These are phyloP conservation scores for Phytophthora tubulina DNA, from an alignment of 352 stramenopile genomes.

Conservation along the genomic window DNA sequence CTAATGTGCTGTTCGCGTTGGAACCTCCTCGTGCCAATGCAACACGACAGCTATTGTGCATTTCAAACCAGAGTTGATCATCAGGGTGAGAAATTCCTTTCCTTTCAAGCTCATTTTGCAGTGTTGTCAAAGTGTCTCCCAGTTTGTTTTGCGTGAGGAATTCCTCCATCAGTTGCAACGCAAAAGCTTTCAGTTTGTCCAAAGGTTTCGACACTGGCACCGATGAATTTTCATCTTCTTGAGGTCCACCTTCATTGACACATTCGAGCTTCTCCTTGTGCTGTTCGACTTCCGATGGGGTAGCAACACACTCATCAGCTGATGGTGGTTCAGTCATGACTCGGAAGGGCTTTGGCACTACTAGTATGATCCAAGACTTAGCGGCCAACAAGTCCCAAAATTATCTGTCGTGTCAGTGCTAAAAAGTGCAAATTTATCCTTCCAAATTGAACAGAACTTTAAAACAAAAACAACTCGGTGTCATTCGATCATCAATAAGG, in stretches of 20 bases:
- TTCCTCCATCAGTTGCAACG: conserved; percentile 67
- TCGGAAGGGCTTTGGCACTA: not conserved
- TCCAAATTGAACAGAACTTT: not conserved
- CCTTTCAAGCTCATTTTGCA: conserved; percentile 56
- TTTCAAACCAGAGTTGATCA: conserved; percentile 65
- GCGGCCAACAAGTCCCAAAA: conserved; percentile 4
- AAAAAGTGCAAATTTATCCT: not conserved
- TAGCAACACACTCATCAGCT: conserved; percentile 1
- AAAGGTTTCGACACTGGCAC: conserved; percentile 7
- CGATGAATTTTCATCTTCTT: conserved; percentile 1
- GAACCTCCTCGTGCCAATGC: conserved; percentile 40
- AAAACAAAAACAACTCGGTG: not conserved
- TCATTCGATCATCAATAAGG: conserved; percentile 43
- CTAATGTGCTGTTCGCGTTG: conserved; percentile 43
- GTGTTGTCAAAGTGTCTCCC: conserved; percentile 32
- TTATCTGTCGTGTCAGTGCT: not conserved
- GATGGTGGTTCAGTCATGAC: conserved; percentile 9
- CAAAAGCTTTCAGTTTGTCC: conserved; percentile 51
- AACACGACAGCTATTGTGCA: conserved; percentile 59
- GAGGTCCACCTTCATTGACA: conserved; percentile 21
- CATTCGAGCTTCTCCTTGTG: conserved; percentile 1
- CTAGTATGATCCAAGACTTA: no score
- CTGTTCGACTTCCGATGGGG: conserved; percentile 1
- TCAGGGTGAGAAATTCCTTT: conserved; percentile 34
- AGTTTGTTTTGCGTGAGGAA: conserved; percentile 61